Evolutionary conservation across 257 asterid species (phyloP), one percentile per base, ranked within the genome.

Genomic region (Nicotiana knightiana): DNA sequence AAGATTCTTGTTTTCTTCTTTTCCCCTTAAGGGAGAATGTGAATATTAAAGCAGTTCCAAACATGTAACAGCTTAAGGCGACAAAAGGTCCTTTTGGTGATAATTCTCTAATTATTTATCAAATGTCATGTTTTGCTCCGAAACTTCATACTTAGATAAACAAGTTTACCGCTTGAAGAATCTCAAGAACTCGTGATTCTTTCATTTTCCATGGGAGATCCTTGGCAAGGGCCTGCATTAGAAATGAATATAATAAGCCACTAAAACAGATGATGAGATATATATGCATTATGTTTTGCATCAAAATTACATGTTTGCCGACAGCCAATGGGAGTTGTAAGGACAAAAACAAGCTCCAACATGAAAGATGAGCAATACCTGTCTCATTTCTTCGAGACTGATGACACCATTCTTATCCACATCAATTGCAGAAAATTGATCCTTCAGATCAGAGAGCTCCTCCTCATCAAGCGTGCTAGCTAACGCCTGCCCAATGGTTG

Each of bases 361-460:
- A 33, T 6, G 64, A 58, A 82, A 77, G 32, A 67, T 39, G 83
- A 77, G 83, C 83, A 84, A 66, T 82, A 91, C 97, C 95, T 87
- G 95, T 87, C 97, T 90, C 97, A 93, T 93, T 91, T 93, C 97
- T 76, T 93, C 97, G 46, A 93, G 97, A 83, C 94, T 93, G 82
- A 93, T 93, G 84, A 86, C 88, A 54, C 97, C 97, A 83, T 88
- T 93, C 88, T 93, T 93, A 82, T 93, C 97, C 83, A 93, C 91
- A 81, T 93, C 97, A 65, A 93, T 93, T 18, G 97, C 95, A 88
- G 90, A 93, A 88, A 93, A 93, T 89, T 93, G 97, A 83, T 93
- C 97, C 46, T 90, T 90, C 68, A 93, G 86, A 88, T 93, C 93
- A 30, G 97, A 85, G 66, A 92, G 83, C 91, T 93, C 97, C 86